Evolutionary conservation across 192 early-diverging fungal species (phyloP), one percentile per base, ranked within the genome.

Genomic region (Backusella macrospora): DNA sequence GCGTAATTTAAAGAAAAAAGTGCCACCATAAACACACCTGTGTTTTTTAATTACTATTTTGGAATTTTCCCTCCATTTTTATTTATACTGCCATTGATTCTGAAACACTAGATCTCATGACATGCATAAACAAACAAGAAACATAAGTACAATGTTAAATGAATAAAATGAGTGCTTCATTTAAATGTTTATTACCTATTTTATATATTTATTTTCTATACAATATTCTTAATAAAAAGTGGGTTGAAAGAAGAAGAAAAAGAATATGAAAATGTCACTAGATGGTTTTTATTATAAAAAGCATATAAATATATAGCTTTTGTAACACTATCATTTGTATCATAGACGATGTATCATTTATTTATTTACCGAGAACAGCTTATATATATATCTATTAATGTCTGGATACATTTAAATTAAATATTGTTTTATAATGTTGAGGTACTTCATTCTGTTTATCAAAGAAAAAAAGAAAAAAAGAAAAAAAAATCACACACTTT

Each of bases 61-160:
- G 52, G 52, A 55, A 23, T 8, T 23, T 55, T 55, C 52, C 52
- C 52, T 55, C 52, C 52, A 55, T 55, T 55, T 49, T 49, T 55
- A 43, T 55, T 55, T 26, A 55, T 18, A n/a, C 18, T 0, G 42
- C 42, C 42, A 9, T 43, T 43, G 42, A 55, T 55, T 55, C 52
- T 55, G 52, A 55, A 55, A 55, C 52, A 21, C 23, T 23, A 9
- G 52, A 26, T 10, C 52, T 55, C 21, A 55, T 55, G 52, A 55
- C 18, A 9, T 23, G 18, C 52, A 55, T 55, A 55, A 55, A 55
- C 42, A 8, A 55, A n/a, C 23, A 9, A 26, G 21, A 55, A 55
- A 21, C 21, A 23, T 21, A 55, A 3, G 21, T 55, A 9, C 4
- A 55, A 10, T 34, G 52, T 55, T 18, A 18, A 52, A 16, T 18